Base-by-base conservation (phyloP, 2,329 filamentous ascomycete genomes). In the Trematosphaeria pertusa region DNA sequence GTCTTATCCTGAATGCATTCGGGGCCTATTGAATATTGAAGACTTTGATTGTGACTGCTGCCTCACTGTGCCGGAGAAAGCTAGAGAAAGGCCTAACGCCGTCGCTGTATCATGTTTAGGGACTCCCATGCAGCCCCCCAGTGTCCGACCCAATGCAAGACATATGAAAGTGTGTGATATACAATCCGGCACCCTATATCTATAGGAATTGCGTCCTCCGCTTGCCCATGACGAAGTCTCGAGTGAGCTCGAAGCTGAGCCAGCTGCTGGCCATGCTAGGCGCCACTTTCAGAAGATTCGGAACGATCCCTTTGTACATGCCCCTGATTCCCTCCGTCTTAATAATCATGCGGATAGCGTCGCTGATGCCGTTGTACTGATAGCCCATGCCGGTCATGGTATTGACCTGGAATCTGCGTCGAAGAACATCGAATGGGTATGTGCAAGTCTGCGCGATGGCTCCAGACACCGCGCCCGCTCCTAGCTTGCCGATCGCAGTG, bases 331-430 rank as follows among this genome's bases (percentile, higher is more conserved):
- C 94, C 75, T 99, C 94, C 61, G 96, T 86, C 36, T 82, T 75
- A 43, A 96, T 72, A 62, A 99, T 99, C 39, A 89, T 84, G 40
- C 78, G 83, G 54, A 99, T 78, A 3, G 94, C 94, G 67, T 96
- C 91, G 52, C 84, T 80, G 33, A 99, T 87, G 5, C 87, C 88
- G 64, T 89, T 91, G 77, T 99, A 99, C 70, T 93, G 85, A 74
- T 97, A 97, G 39, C 94, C 94, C 86, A 99, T 93, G 40, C 94
- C 94, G 37, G 89, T 91, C 94, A 99, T 99, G 43, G 94, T 97
- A 75, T 99, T 99, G 76, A 99, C 94, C 70, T 99, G 94, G 72
- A 99, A 99, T 39, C 94, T 85, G 50, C 94, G 86, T 22, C 94
- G 89, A 43, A 99, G 80, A 2, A 99, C 93, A 69, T 96, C 92